phyloP scores from a whole-genome alignment of 108 stramenopile genomes.

The Craspedostauros australis region DNA sequence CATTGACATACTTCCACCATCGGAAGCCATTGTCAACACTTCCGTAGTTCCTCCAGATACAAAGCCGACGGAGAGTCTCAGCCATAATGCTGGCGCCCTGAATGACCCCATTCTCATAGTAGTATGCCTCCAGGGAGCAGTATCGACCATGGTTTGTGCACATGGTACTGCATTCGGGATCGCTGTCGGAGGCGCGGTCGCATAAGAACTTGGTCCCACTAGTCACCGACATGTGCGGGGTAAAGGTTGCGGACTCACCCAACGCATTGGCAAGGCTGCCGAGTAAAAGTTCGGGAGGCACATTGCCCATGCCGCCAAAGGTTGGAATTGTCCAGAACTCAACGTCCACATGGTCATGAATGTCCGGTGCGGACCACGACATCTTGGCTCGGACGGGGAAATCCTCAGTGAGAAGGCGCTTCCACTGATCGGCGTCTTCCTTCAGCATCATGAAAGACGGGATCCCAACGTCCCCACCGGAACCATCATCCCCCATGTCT shows the following conservation, averaged over 20 bases:
- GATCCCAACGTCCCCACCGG: conserved; percentile 87
- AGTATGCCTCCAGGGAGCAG: conserved; percentile 64
- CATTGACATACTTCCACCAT: conserved; percentile 68
- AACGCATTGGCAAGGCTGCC: conserved; percentile 50
- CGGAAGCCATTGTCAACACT: conserved; percentile 20
- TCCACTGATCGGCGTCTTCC: conserved; percentile 75
- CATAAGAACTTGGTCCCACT: conserved; percentile 52
- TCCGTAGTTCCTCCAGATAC: conserved; percentile 53
- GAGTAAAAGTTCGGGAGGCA: conserved; percentile 63
- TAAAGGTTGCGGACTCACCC: conserved; percentile 76
- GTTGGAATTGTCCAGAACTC: conserved; percentile 86
- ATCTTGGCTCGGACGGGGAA: conserved; percentile 70
- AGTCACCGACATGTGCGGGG: conserved; percentile 87
- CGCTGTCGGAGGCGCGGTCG: conserved; percentile 23
- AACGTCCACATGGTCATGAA: conserved; percentile 90
- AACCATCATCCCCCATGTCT: conserved; percentile 97
- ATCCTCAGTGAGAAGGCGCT: conserved; percentile 51
- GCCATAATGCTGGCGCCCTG: conserved; percentile 52
- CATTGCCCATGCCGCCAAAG: conserved; percentile 66
- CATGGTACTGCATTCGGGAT: conserved; percentile 42
- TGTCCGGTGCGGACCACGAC: conserved; percentile 71
- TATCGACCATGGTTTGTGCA: conserved; percentile 74
- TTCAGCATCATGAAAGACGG: conserved; percentile 86
- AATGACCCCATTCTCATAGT: conserved; percentile 38
- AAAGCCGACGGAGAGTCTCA: conserved; percentile 53